Evolutionary conservation across 108 stramenopile genomes (phyloP), one percentile per base, ranked within the genome.

Genomic region (Pseudonitzschia delicatissima): DNA sequence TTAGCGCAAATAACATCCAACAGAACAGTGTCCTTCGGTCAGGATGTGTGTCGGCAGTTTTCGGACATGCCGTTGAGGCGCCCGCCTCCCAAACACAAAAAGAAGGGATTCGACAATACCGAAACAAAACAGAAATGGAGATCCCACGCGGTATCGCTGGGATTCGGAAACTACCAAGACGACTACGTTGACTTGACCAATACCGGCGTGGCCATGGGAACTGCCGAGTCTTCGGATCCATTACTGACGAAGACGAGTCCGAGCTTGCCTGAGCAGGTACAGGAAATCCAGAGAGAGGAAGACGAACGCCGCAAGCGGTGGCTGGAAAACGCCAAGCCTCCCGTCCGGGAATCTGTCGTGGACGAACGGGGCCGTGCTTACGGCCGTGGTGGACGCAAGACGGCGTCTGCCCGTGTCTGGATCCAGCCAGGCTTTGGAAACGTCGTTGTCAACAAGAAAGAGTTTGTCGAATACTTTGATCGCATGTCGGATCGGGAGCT

Each of bases 321-420:
- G 91, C 72, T 83, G 13, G 73, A 89, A 55, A 87, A 84, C 48
- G 71, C 86, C 45, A 74, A 75, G 42, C 74, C 88, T 33, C 79
- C 81, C 3, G 80, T 85, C 21, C 78, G 87, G 44, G 57, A 68
- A 12, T 66, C 81, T 18, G 77, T 85, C 42, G 87, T 92, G 59
- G 96, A 97, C 64, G 85, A 81, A 40, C 73, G 84, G 5, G 97
- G 95, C 15, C 78, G 95, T n/a, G 82, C 96, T 0, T 97, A 92
- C 72, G 98, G 92, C 20, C 83, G 91, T 5, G 98, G 98, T 33
- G 82, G 94, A 28, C 92, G 97, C 7, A 99, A 99, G 85, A 84
- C 90, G 47, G 87, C 95, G 25, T 65, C 86, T 31, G 97, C 98
- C 5, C 70, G 96, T 20, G 98, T 98, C 27, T 97, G 96, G 95